Percentiles rank a stretch among this genome's conserved stretches.
These are phyloP conservation scores for Phallus indusiatus DNA, from an alignment of 768 basidiomycete species.

Conservation along the genomic window DNA sequence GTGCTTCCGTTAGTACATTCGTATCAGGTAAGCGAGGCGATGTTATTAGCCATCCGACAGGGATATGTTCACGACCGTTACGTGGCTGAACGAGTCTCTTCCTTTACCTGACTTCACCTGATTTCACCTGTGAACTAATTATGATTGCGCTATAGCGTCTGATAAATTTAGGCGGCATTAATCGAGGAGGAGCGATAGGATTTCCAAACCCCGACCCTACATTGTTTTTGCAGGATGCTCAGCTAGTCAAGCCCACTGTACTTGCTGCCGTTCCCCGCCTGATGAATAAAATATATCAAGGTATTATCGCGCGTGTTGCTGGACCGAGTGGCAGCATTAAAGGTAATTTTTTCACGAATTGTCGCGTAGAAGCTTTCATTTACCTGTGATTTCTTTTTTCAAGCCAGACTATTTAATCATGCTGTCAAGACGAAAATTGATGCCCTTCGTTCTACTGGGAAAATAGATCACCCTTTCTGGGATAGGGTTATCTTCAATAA, in stretches of 20 bases:
- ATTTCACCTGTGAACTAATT: neutral
- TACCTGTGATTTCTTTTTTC: conserved; percentile 7
- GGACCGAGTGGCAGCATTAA: conserved; percentile 18
- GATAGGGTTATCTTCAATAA: conserved; percentile 89
- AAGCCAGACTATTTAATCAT: conserved; percentile 68
- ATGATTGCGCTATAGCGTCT: conserved; percentile 19
- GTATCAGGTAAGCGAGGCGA: conserved; percentile 50
- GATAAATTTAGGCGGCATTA: conserved; percentile 48
- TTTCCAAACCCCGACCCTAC: conserved; percentile 87
- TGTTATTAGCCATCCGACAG: neutral
- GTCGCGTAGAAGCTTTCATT: neutral
- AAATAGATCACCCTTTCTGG: conserved; percentile 70
- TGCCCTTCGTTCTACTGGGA: conserved; percentile 57
- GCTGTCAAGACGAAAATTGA: conserved; percentile 72
- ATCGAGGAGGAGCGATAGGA: conserved; percentile 63
- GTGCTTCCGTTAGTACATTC: conserved; percentile 87
- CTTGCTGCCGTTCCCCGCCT: conserved; percentile 86
- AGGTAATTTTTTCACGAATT: neutral
- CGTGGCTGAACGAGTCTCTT: neutral
- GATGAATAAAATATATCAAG: conserved; percentile 76
- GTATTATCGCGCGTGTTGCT: conserved; percentile 60
- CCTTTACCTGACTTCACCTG: neutral
- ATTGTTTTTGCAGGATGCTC: conserved; percentile 86
- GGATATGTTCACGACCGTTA: neutral
- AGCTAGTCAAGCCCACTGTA: conserved; percentile 72